Evolutionary conservation across 768 basidiomycete species (phyloP), one percentile per base, ranked within the genome.

Genomic region (Sporobolomyces roseus): DNA sequence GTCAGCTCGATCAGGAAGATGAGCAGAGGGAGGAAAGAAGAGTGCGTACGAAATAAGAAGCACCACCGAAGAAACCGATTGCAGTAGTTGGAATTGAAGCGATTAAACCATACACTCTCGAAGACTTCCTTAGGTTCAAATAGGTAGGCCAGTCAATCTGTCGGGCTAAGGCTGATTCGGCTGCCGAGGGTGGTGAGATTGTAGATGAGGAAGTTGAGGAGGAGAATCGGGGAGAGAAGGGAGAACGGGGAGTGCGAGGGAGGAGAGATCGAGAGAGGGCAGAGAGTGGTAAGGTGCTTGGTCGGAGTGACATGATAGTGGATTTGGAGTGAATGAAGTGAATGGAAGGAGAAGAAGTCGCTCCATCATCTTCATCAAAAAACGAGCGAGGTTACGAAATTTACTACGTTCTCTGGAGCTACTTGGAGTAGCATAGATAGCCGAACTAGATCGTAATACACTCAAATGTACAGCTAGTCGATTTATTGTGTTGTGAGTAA

Each of bases 1-100:
- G 33, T 14, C 19, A 38, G 36, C 12, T 14, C 21, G 21, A 13
- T 14, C 13, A 46, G 6, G 21, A 7, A 30, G 45, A 3, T 13
- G 21, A 32, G 41, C 35, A 23, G 49, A 35, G 13, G 4, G 48
- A 36, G 38, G 19, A 23, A 32, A n/a, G 21, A 43, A 46, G 23
- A 9, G 38, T 41, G 38, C 58, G 43, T 2, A 69, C 68, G 38
- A 69, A 69, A 55, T 69, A 69, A 45, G 66, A 50, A 35, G 68
- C 75, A 16, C 75, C 75, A 12, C 63, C 52, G 16, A 49, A 50
- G 63, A 68, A 55, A 17, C 75, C 75, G 52, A 67, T 59, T 17
- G 69, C 21, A 16, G 75, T 75, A 7, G 75, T 75, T 5, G 75
- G 75, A 19, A 74, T 63, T 30, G 63, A 59, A 12, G 73, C 73